These are phyloP conservation scores for Fusarium concolor DNA, from an alignment of 2,329 filamentous ascomycete genomes.

Conservation along the genomic window DNA sequence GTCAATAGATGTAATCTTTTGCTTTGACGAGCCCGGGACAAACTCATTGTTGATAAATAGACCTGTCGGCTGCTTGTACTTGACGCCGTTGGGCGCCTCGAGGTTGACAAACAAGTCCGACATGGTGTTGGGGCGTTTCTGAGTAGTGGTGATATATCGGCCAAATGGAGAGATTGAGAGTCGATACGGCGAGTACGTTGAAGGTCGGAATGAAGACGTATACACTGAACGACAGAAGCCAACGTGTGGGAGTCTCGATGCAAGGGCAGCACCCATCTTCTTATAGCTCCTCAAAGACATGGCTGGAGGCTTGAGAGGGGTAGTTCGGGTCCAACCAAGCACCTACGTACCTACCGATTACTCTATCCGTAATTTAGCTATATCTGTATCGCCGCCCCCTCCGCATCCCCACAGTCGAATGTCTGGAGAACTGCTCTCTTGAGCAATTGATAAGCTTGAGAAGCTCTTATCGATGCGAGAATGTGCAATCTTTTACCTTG, in stretches of 20 bases:
- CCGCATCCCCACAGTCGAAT: constrained; percentile 30
- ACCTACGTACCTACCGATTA: neutral
- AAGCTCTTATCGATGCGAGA: constrained; percentile 2
- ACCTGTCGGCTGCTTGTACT: constrained; percentile 78
- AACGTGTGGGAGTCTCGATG: constrained; percentile 7
- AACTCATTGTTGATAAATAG: constrained; percentile 90
- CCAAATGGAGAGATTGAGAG: constrained; percentile 15
- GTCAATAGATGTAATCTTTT: constrained; percentile 47
- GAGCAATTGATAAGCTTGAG: constrained; percentile 24
- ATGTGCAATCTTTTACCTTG: constrained; percentile 28
- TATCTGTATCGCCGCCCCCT: constrained; percentile 21
- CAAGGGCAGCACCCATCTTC: constrained; percentile 36
- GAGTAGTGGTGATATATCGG: constrained; percentile 20
- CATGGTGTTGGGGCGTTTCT: constrained; percentile 39
- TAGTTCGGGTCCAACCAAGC: constrained; percentile 7
- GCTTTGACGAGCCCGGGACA: constrained; percentile 56
- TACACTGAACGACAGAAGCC: constrained; percentile 12
- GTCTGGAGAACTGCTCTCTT: constrained; percentile 4
- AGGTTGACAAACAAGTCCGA: constrained; percentile 63
- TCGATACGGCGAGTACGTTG: constrained; percentile 18
- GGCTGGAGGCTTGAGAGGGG: constrained; percentile 27
- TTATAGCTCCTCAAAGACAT: constrained; percentile 32
- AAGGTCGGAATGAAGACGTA: constrained; percentile 4
- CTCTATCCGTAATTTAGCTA: constrained; percentile 19
- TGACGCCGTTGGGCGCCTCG: constrained; percentile 80